Base-by-base conservation (phyloP, 2,329 filamentous ascomycete species). In the Ampelomyces quisqualis region DNA sequence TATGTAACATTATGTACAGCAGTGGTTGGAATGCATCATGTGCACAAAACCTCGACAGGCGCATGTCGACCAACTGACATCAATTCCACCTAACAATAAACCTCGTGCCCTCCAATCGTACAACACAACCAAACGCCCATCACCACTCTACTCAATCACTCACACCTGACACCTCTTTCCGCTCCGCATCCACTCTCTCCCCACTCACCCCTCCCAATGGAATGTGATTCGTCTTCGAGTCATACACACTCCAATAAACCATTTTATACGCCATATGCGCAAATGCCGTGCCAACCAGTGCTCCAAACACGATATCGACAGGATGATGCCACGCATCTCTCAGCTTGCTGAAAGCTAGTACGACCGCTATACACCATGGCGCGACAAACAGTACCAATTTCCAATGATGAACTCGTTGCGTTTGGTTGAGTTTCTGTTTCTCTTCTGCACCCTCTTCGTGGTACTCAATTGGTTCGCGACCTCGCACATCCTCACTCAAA, bases 311-410 rank as follows among this genome's bases (percentile, higher is more conserved):
- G 6, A 85, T 71, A 45, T 88, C 84, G 40, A 84, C 83, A 76
- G 81, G 85, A 64, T 88, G 82, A 66, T 89, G 85, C 64, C 55
- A 65, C n/a, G 83, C 78, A 50, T 88, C 68, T 38, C 86, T 82
- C 0, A 83, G 82, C 22, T 88, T 71, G 0, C 81, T 79, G 3
- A 80, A 81, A 0, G 78, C 82, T 17, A 88, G 83, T 1, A 88
- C 68, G 0, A 73, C 70, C 0, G 84, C 84, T 1, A 80, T 77
- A 0, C 87, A 73, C 19, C 87, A 68, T 0, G 85, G 85, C 0
- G 77, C 70, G 43, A 80, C 81, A 18, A 79, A 73, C 6, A 75
- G 72, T 8, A 84, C 68, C 7, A 87, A 61, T 67, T 87, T 86
- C 84, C 84, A 88, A 73, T 86, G 79, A 4, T 77, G 70, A 0